These are phyloP conservation scores for Senna tora DNA, from an alignment of 306 rosid genomes.

Conservation along the genomic window DNA sequence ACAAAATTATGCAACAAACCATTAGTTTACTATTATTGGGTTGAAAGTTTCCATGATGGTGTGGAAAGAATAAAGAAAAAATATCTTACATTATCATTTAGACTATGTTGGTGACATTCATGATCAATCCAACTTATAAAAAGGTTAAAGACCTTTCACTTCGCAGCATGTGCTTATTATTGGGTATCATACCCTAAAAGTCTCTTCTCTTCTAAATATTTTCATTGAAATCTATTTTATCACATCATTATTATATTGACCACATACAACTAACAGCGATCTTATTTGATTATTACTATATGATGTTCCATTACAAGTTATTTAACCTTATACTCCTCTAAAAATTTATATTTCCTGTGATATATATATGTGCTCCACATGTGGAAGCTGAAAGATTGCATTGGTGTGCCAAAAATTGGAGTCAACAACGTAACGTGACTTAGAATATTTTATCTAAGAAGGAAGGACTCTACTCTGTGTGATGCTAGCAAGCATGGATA, in stretches of 20 bases:
- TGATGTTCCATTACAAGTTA: neutral
- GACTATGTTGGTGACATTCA: neutral
- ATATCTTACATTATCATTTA: slow-evolving; percentile 1
- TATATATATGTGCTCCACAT: neutral
- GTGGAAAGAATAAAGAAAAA: neutral
- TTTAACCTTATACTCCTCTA: neutral
- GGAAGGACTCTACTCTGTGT: neutral
- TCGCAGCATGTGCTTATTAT: slow-evolving; percentile 15
- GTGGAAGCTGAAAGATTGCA: neutral
- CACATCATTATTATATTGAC: neutral
- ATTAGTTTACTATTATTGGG: neutral
- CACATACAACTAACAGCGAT: neutral
- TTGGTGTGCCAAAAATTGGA: neutral
- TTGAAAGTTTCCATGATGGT: neutral
- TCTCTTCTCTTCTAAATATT: neutral
- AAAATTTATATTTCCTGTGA: neutral
- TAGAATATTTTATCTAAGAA: neutral
- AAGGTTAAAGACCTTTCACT: neutral
- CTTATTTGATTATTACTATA: neutral
- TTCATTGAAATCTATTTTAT: slow-evolving; percentile 10
- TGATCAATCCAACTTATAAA: neutral
- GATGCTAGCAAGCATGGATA: neutral
- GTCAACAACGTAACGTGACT: neutral
- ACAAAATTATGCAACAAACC: neutral
- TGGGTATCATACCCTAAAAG: neutral